A percentile compares a stretch with the other conserved stretches of the same genome.
Evolutionary conservation across 1,284 basidiomycete genomes (phyloP).

Genomic region (Puccinia polysora): DNA sequence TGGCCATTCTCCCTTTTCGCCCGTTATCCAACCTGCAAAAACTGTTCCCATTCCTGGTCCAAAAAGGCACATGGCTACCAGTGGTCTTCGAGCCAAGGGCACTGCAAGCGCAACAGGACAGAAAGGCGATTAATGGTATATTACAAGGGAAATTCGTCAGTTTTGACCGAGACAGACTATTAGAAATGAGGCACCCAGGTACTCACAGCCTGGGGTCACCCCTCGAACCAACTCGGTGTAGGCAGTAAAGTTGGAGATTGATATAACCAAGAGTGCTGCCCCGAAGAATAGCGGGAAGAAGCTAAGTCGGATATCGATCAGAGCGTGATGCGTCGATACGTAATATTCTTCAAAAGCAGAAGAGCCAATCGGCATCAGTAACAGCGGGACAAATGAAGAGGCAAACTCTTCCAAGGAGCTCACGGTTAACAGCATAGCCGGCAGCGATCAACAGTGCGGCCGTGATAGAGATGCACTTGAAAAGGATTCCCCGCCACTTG

Average conservation of each 20-base stretch:
- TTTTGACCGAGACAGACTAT: too few relatives aligned
- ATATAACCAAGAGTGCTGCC: background rate
- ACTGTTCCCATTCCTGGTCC: conserved; percentile 6
- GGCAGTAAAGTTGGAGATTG: conserved; percentile 15
- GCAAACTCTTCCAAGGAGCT: background rate
- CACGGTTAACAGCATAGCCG: conserved; percentile 26
- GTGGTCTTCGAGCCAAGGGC: background rate
- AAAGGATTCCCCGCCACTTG: background rate
- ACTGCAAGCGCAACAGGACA: background rate
- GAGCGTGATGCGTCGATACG: background rate
- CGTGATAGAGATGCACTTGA: conserved; percentile 7
- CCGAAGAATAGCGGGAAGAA: conserved; percentile 24
- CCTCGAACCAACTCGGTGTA: conserved; percentile 24
- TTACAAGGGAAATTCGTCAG: too few relatives aligned
- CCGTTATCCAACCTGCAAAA: conserved; percentile 29
- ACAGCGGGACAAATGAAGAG: background rate
- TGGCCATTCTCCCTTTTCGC: conserved; percentile 30
- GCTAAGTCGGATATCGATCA: conserved; percentile 15
- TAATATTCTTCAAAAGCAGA: background rate
- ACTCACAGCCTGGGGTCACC: background rate
- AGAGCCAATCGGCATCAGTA: background rate
- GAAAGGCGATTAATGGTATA: background rate
- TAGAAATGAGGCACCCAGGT: too few relatives aligned
- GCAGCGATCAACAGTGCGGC: conserved; percentile 10
- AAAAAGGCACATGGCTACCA: conserved; percentile 16